phyloP scores from a whole-genome alignment of 805 yeast genomes.

The Suhomyces xylopsoci region DNA sequence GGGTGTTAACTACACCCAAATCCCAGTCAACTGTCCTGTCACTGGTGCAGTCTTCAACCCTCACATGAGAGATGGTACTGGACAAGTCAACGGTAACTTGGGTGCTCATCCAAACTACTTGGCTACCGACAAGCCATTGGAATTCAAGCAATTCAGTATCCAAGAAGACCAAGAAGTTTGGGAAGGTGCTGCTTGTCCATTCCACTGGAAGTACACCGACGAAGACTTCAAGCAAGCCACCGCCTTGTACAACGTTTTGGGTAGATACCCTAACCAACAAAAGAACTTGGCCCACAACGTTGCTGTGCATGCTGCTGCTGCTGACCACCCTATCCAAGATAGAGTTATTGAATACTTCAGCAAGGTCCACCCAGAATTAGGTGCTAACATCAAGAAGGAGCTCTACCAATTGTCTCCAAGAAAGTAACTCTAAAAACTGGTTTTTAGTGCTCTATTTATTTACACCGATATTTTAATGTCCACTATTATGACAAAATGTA shows the following conservation, averaged over 20 bases:
- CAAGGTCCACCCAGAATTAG: slow-evolving; percentile 69
- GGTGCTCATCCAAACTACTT: slow-evolving; percentile 77
- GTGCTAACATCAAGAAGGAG: slow-evolving; percentile 64
- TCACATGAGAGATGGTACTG: slow-evolving; percentile 78
- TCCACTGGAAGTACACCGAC: slow-evolving; percentile 77
- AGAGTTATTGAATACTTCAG: slow-evolving; percentile 72
- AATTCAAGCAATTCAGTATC: slow-evolving; percentile 42
- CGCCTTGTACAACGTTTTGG: slow-evolving; percentile 73
- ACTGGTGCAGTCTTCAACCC: slow-evolving; percentile 52
- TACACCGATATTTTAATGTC: background rate
- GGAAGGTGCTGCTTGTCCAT: slow-evolving; percentile 79
- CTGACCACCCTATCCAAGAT: slow-evolving; percentile 75
- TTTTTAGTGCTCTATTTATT: background rate
- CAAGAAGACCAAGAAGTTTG: slow-evolving; percentile 76
- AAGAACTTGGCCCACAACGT: slow-evolving; percentile 79
- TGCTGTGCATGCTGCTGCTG: slow-evolving; percentile 67
- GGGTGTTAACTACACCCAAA: slow-evolving; percentile 64
- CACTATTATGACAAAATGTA: background rate
- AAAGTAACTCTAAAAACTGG: slow-evolving; percentile 21
- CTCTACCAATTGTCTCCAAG: slow-evolving; percentile 51
- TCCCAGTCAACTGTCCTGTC: slow-evolving; percentile 74
- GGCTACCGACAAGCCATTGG: slow-evolving; percentile 52
- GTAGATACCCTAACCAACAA: slow-evolving; percentile 79
- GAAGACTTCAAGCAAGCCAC: slow-evolving; percentile 81
- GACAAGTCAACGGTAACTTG: slow-evolving; percentile 59